These are phyloP conservation scores for Lithohypha guttulata DNA, from an alignment of 2,329 filamentous ascomycete species.

Conservation along the genomic window DNA sequence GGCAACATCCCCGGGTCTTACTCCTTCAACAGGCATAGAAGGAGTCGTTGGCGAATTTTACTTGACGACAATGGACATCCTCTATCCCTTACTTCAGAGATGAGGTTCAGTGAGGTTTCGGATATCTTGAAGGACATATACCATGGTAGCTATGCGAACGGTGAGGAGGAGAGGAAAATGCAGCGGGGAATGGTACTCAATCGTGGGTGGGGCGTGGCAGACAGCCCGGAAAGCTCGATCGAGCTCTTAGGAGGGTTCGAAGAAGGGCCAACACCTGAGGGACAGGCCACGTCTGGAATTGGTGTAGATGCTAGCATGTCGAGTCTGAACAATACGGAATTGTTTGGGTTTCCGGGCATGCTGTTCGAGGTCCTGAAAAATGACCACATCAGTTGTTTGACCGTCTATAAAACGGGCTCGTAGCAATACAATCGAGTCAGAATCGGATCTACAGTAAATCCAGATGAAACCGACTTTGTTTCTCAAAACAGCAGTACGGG, in stretches of 20 bases:
- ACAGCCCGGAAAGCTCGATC: conserved; percentile 80
- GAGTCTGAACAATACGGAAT: conserved; percentile 55
- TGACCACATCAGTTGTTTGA: conserved; percentile 77
- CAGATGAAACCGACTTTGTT: no score
- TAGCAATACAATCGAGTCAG: neutral
- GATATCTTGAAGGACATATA: conserved; percentile 57
- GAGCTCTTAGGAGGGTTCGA: conserved; percentile 81
- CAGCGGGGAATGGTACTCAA: conserved; percentile 70
- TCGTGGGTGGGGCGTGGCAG: conserved; percentile 79
- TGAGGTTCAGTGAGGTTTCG: conserved; percentile 63
- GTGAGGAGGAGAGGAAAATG: conserved; percentile 42
- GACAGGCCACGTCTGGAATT: conserved; percentile 32
- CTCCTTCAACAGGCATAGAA: conserved; percentile 86
- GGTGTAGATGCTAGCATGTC: conserved; percentile 40
- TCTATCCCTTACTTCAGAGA: conserved; percentile 57
- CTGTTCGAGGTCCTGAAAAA: conserved; percentile 95
- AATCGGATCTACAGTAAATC: no score
- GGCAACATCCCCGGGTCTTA: conserved; percentile 93
- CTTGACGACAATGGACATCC: conserved; percentile 30
- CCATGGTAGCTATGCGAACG: conserved; percentile 52
- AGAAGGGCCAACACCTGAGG: conserved; percentile 43
- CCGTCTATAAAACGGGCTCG: conserved; percentile 50
- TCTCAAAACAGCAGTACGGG: no score
- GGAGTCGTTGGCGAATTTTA: conserved; percentile 72
- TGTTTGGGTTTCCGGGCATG: conserved; percentile 88